Evolutionary conservation across 306 rosid species (phyloP).

Genomic region (Ziziphus jujuba): DNA sequence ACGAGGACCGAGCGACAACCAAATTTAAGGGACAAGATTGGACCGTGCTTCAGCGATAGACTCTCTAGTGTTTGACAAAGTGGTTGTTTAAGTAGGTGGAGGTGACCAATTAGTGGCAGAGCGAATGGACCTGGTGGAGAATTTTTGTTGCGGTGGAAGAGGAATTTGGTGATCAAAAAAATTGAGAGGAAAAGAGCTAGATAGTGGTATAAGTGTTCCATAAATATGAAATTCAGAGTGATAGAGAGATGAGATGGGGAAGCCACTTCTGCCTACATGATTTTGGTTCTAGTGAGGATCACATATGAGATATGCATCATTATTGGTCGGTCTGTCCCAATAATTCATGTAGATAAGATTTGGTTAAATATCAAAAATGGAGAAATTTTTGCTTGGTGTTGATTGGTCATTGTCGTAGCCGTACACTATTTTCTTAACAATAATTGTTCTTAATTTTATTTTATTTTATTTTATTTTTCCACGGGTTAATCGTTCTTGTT

Average conservation of each 20-base stretch:
- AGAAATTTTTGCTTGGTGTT: too few species aligned
- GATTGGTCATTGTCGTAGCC: too few species aligned
- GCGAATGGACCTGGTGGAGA: slow-evolving; percentile 46
- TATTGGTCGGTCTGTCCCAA: too few species aligned
- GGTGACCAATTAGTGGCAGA: slow-evolving; percentile 50
- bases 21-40: slow-evolving; percentile 19
- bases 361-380: too few species aligned
- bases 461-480: too few species aligned
- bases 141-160: not conserved
- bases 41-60: slow-evolving; percentile 30
- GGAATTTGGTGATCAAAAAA: not conserved
- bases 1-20: slow-evolving; percentile 37
- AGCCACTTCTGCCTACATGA: too few species aligned
- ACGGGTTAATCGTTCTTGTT: too few species aligned
- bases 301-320: too few species aligned
- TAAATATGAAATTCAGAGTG: not conserved
- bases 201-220: not conserved
- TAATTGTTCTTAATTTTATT: too few species aligned
- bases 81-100: slow-evolving; percentile 40
- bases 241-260: not conserved
- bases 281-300: too few species aligned
- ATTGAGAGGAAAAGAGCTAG: slow-evolving; percentile 19
- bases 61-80: slow-evolving; percentile 24
- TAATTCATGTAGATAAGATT: too few species aligned
- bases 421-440: too few species aligned